Evolutionary conservation across 2,329 filamentous ascomycete genomes (phyloP), one percentile per base, ranked within the genome.

Genomic region (Samsoniella hepiali): DNA sequence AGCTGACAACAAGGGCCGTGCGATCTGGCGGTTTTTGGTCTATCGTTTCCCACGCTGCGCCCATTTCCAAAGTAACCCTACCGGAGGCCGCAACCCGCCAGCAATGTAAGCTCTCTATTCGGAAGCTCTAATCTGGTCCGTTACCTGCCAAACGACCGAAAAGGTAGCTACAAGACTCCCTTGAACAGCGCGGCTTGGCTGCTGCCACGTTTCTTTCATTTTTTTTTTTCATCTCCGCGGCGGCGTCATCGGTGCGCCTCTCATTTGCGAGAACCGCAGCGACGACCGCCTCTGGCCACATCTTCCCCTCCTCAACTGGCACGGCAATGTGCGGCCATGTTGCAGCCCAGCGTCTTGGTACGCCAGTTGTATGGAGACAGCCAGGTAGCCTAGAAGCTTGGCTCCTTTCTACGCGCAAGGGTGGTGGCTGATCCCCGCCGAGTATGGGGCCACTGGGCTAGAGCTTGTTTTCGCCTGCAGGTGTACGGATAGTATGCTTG

Each of bases 191-290:
- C 17, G 6, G 10, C 2, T 29, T 32, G 31, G 22, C 31, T 31
- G 8, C 36, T 13, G 17, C 34, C 36, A 15, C 36, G 8, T 40
- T 27, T 22, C 42, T 40, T 29, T 32, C 11, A 4, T 56, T 34
- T 13, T 45, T 36, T 31, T 58, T 47, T 17, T 17, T 5, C 17
- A 32, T 32, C 8, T 49, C 42, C 31, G 32, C 17, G 44, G 45
- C 45, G 40, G 59, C 32, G 15, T 47, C 51, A 42, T 62, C 34
- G 9, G 15, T 44, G 27, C 40, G 27, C 38, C 50, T 22, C 51
- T 62, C 59, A 62, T 62, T 62, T 62, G 59, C 59, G 59, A 62
- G 50, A 49, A 55, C 59, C 59, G 59, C 40, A 9, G 22, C 50
- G 31, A 53, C 36, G n/a, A 44, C 44, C 45, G 47, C 13, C 8